Percentiles rank a stretch among this genome's conserved stretches.
Evolutionary conservation across 2,329 filamentous ascomycete genomes (phyloP).

Genomic region (Trichoderma lentiforme): DNA sequence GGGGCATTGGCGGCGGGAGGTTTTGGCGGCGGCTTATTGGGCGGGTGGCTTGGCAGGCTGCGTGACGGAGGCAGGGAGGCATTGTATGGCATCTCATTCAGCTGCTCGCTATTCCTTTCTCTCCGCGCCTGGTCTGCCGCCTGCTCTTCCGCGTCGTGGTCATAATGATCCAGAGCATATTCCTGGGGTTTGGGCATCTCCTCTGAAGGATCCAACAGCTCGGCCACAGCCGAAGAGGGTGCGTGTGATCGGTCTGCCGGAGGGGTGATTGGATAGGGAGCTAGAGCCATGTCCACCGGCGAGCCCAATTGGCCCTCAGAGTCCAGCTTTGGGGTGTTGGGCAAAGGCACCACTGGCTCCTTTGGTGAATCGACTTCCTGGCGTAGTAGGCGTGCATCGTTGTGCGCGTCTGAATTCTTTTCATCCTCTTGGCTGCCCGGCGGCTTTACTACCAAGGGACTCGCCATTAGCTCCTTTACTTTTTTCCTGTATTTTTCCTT

Average conservation of each 20-base stretch:
- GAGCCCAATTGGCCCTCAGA: slow-evolving; percentile 52
- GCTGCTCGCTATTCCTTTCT: slow-evolving; percentile 40
- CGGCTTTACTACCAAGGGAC: slow-evolving; percentile 34
- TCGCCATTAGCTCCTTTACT: slow-evolving; percentile 67
- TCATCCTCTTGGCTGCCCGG: slow-evolving; percentile 22
- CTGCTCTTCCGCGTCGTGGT: slow-evolving; percentile 53
- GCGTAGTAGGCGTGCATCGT: slow-evolving; percentile 22
- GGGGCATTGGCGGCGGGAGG: slow-evolving; percentile 37
- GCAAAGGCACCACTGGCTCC: slow-evolving; percentile 23
- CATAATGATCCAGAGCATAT: slow-evolving; percentile 55
- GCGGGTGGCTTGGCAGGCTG: slow-evolving; percentile 50
- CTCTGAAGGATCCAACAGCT: slow-evolving; percentile 53
- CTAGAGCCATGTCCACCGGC: slow-evolving; percentile 57
- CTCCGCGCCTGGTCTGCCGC: slow-evolving; percentile 45
- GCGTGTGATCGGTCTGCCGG: slow-evolving; percentile 50
- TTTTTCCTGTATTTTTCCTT: slow-evolving; percentile 93
- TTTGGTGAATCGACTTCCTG: slow-evolving; percentile 25
- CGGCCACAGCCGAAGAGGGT: slow-evolving; percentile 43
- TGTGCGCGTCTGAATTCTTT: slow-evolving; percentile 6
- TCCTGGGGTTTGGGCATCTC: slow-evolving; percentile 60
- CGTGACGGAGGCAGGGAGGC: slow-evolving; percentile 54
- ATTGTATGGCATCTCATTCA: slow-evolving; percentile 50
- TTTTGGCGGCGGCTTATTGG: slow-evolving; percentile 51
- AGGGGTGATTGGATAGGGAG: slow-evolving; percentile 63
- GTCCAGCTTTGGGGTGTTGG: slow-evolving; percentile 49